Base-by-base conservation (phyloP, 2,329 filamentous ascomycete species). In the Colletotrichum liriopes region DNA sequence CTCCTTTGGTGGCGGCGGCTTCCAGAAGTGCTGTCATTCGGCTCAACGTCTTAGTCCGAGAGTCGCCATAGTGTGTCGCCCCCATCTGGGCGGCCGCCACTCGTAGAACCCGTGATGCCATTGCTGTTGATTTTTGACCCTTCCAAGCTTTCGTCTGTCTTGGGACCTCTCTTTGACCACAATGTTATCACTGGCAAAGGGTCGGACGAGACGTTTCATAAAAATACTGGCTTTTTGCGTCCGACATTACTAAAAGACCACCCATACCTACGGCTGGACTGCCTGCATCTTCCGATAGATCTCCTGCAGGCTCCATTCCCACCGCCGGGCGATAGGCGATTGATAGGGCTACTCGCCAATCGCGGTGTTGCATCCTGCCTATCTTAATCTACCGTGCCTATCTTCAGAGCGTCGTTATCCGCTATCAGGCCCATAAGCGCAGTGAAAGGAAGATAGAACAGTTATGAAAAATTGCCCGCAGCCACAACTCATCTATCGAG, bases 51-150 rank as follows among this genome's bases (percentile, higher is more conserved):
- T 85, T 61, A 12, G 80, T 52, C 76, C 74, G 37, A 85, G 83
- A 5, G 80, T 76, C n/a, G 84, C 82, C 37, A 79, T 78, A 43
- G 80, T 79, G 47, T 65, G 73, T 82, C 0, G 85, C 81, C 70
- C 87, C 87, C 77, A 90, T 81, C 78, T 89, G 88, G 73, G 87
- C 88, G 0, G 87, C 88, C 3, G 87, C 87, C n/a, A 89, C 81
- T 7, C 51, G 56, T 23, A 71, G 55, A 20, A 29, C 55, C 4
- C 51, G 23, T 45, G 67, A 67, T 32, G 26, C 41, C 68, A 71
- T 71, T 6, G 45, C 20, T 49, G 18, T 23, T 56, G 43, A 11
- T n/a, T 23, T 6, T n/a, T 18, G 51, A 20, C 29, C 7, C 35
- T 32, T 18, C 26, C 8, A 43, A 29, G 11, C 41, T 6, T 12